A percentile compares a stretch with the other conserved stretches of the same genome.
These are phyloP conservation scores for Fraxinus greggii DNA, from an alignment of 305 asterid genomes.

Conservation along the genomic window DNA sequence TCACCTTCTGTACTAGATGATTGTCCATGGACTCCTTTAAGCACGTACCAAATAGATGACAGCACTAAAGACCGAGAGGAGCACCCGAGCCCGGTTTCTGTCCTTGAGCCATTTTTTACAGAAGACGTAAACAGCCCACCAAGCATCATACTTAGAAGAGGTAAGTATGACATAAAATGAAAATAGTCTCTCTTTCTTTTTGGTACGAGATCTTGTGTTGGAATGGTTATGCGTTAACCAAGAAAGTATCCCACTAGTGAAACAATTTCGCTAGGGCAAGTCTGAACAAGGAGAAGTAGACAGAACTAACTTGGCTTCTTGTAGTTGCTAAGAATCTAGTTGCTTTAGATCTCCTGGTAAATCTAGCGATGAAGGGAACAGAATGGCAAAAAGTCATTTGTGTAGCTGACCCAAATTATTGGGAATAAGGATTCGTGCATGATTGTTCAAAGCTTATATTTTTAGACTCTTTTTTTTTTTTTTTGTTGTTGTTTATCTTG, in stretches of 20 bases:
- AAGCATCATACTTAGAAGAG: conserved; percentile 33
- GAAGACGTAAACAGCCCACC: conserved; percentile 62
- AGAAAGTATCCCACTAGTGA: background rate
- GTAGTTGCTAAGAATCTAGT: background rate
- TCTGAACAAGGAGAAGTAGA: background rate
- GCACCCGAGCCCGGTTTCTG: conserved; percentile 83
- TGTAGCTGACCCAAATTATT: background rate
- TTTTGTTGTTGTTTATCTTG: background rate
- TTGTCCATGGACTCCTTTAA: conserved; percentile 40
- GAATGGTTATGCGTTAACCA: background rate
- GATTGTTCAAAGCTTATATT: background rate
- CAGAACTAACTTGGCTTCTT: background rate
- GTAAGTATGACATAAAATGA: conserved; percentile 33
- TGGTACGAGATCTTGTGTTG: background rate
- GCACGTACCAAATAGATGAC: conserved; percentile 34
- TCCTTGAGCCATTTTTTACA: conserved; percentile 59
- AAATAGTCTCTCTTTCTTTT: background rate
- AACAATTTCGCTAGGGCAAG: background rate
- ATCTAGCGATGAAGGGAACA: background rate
- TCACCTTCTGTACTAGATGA: conserved; percentile 39
- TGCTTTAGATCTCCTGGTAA: background rate
- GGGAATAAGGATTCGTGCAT: background rate
- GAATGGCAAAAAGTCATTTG: background rate
- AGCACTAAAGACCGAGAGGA: conserved; percentile 56
- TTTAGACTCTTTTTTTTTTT: background rate